These are phyloP conservation scores for Argentina anserina DNA, from an alignment of 306 rosid species.

Conservation along the genomic window DNA sequence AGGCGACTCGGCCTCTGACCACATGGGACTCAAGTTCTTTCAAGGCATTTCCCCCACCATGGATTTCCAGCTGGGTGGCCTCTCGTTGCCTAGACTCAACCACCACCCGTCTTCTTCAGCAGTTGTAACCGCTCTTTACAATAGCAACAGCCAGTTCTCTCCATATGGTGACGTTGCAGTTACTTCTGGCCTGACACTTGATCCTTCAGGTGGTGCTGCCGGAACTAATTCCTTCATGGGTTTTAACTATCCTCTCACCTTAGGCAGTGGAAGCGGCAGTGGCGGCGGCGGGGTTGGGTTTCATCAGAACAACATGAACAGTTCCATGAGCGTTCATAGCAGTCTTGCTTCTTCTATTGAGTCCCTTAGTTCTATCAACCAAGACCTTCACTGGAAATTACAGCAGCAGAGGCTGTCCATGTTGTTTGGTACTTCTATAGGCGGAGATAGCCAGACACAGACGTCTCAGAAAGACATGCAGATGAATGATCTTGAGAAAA, in stretches of 20 bases:
- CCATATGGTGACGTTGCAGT: conserved; percentile 39
- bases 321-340: conserved; percentile 42
- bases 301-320: conserved; percentile 39
- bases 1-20: conserved; percentile 39
- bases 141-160: conserved; percentile 40
- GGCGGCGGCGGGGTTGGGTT: conserved; percentile 14
- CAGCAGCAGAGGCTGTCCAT: conserved; percentile 81
- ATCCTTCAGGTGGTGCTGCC: conserved; percentile 28
- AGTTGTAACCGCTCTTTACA: neutral
- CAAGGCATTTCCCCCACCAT: conserved; percentile 55
- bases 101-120: conserved; percentile 28
- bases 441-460: conserved; percentile 1
- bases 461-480: conserved; percentile 13
- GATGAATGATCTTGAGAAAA: neutral
- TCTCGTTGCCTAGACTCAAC: conserved; percentile 45
- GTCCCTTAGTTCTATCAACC: conserved; percentile 84
- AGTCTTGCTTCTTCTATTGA: conserved; percentile 72
- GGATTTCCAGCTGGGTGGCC: conserved; percentile 65
- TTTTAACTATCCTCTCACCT: conserved; percentile 43
- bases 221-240: conserved; percentile 31
- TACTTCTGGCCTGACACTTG: conserved; percentile 38
- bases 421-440: conserved; percentile 46
- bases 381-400: conserved; percentile 92
- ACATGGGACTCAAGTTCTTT: conserved; percentile 64
- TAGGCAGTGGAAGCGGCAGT: conserved; percentile 20